Percentiles rank a stretch among this genome's conserved stretches.
Conservation (phyloP, 495 filamentous ascomycete species). For the Venustampulla echinocandica region DNA sequence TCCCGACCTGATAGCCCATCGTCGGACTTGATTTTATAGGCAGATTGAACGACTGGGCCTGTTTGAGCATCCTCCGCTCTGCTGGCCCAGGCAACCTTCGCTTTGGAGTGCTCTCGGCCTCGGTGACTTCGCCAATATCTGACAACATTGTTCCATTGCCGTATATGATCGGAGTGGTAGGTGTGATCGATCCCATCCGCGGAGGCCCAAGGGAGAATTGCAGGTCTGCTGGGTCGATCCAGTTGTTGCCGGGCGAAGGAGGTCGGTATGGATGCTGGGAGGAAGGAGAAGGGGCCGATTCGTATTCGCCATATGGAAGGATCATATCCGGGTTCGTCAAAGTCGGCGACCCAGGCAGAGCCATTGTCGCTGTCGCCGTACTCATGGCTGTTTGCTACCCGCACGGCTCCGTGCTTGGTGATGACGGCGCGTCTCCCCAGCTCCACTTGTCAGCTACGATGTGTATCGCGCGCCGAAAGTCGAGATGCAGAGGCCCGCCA, state of each 20-base stretch:
- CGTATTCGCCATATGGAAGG: constrained; percentile 57
- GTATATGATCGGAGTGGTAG: constrained; percentile 50
- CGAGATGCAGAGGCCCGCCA: too few relatives aligned
- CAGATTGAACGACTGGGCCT: constrained; percentile 4
- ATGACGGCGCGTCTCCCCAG: too few relatives aligned
- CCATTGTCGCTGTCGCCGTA: constrained; percentile 26
- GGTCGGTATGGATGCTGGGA: constrained; percentile 10
- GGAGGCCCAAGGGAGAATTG: constrained; percentile 23
- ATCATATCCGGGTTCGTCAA: constrained; percentile 95
- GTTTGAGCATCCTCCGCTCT: constrained; percentile 20
- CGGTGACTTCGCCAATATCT: constrained; percentile 65
- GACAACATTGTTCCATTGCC: constrained; percentile 57
- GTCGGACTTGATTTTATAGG: constrained; percentile 31
- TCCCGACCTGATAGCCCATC: constrained; percentile 29
- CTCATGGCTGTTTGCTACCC: constrained; percentile 12
- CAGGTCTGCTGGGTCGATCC: constrained; percentile 16
- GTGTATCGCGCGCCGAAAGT: too few relatives aligned
- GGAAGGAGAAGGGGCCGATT: constrained; percentile 38
- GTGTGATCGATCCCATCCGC: constrained; percentile 43
- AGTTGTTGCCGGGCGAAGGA: constrained; percentile 8
- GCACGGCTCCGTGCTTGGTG: constrained; percentile 15
- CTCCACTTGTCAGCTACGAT: too few relatives aligned
- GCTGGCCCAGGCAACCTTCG: constrained; percentile 18
- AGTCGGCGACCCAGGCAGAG: constrained; percentile 61
- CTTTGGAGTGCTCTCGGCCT: constrained; percentile 45